Base-by-base conservation (phyloP, 805 yeast species). In the Candida andamanensis region DNA sequence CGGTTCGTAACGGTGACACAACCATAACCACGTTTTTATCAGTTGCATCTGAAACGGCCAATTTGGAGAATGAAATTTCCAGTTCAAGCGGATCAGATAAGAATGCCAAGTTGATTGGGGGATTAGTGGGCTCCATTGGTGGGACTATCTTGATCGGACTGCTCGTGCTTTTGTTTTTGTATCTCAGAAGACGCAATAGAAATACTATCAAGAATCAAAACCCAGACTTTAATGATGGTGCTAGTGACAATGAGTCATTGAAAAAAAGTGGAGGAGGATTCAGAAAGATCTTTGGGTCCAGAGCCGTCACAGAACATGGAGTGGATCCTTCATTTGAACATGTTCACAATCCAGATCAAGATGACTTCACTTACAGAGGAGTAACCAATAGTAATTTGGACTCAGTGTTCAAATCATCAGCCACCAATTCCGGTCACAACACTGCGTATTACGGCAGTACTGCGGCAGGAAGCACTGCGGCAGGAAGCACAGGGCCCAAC, bases 61-160 rank as follows among this genome's bases (percentile, higher is more conserved):
- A 38, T 6, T 26, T 32, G 13, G 35, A 49, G 7, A 33, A 34
- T 13, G 30, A 39, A 10, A 33, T 29, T 29, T 33, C 37, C 23
- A 26, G 48, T 16, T 12, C 22, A 11, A 21, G 29, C 3, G 30
- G 47, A n/a, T 41, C 52, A 5, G 36, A 43, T 20, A 45, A 43
- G 15, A 61, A 58, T 39, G 50, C 64, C 23, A 62, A 57, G 39
- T 47, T 65, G 25, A 62, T 65, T 15, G 72, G 72, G 3, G 70
- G 72, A 1, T 46, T 65, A 11, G 70, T 65, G n/a, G 72, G 72
- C 0, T 61, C 68, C 2, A 56, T 65, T 15, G 72, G 70, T n/a
- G 72, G 72, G 9, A 53, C 66, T 13, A 54, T 65, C 17, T 49
- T 63, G n/a, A 56, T 65, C 26, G 68, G 66, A 1, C 47, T 52